Evolutionary conservation across 345 rosid species (phyloP).

Genomic region (Heritiera littoralis): DNA sequence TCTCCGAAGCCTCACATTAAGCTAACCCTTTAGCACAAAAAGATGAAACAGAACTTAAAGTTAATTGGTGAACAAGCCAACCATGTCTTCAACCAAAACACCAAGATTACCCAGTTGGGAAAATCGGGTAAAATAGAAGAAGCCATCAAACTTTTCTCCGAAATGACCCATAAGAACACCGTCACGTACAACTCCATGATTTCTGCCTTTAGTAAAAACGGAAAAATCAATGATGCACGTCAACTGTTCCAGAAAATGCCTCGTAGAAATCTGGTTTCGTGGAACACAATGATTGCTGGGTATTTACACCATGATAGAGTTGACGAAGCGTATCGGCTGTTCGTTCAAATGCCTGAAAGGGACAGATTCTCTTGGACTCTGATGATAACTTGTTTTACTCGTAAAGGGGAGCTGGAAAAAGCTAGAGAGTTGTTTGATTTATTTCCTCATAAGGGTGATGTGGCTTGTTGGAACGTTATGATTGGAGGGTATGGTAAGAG

Average conservation of each 20-base stretch:
- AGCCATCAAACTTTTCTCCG: conserved; percentile 16
- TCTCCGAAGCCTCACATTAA: neutral
- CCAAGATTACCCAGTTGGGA: conserved; percentile 17
- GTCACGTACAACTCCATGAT: conserved; percentile 17
- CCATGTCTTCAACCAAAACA: conserved; percentile 18
- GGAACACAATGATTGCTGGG: conserved; percentile 76
- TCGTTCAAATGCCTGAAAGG: conserved; percentile 54
- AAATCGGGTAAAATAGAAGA: conserved; percentile 14
- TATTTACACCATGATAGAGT: conserved; percentile 46
- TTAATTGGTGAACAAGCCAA: neutral
- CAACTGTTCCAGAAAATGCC: conserved; percentile 67
- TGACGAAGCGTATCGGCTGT: conserved; percentile 59
- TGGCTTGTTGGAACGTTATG: conserved; percentile 65
- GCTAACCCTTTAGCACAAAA: neutral
- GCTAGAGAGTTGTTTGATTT: conserved; percentile 59
- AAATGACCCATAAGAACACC: conserved; percentile 10
- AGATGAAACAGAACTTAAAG: conserved; percentile 5
- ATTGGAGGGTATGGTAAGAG: conserved; percentile 55
- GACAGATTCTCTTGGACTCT: conserved; percentile 67
- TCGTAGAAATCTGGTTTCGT: conserved; percentile 58
- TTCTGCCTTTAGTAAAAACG: conserved; percentile 23
- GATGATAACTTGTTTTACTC: conserved; percentile 29
- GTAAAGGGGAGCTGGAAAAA: conserved; percentile 37
- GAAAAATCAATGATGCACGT: conserved; percentile 54
- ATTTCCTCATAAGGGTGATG: conserved; percentile 49